Base-by-base conservation (phyloP, 495 filamentous ascomycete species). In the Paragyromitra xinjiangensis region DNA sequence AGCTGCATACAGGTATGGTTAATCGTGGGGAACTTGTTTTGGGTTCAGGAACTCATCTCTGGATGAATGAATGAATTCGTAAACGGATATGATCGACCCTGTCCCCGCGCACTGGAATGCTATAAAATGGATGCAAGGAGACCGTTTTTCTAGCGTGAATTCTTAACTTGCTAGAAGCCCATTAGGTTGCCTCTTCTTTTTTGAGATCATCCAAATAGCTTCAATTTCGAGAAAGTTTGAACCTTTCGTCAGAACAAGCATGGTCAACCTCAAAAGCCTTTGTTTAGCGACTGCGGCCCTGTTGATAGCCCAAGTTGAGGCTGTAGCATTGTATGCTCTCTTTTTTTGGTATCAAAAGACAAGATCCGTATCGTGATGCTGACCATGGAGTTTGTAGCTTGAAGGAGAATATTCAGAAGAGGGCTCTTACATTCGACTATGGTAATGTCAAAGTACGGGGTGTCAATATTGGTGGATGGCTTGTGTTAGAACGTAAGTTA, bases 391-490 rank as follows among this genome's bases (percentile, higher is more conserved):
- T 12, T n/a, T 59, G 59, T 62, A 64, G 61, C 19, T 61, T 22
- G 3, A 81, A 64, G 19, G 75, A 74, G 26, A 71, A 55, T 22
- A 61, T 81, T 44, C 73, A 64, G 39, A 59, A 77, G 24, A 77
- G 79, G 3, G 59, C 62, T 37, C 74, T 75, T 12, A 71, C 73
- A 29, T 81, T 81, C 37, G 12, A 64, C 42, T 81, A 78, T 39
- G 80, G 78, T 12, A 12, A 45, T 6, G 40, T 34, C 40, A 80
- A 82, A 40, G 14, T 94, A 29, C 87, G 90, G 12, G 92, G 92
- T 8, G 87, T 94, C 34, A 94, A 94, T 73, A 73, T 94, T 11
- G 92, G 92, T 26, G 92, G 92, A 48, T 94, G 92, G 92, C 85
- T 94, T 7, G 88, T 89, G 3, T 85, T 93, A 44, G 92, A 93